A percentile compares a stretch with the other conserved stretches of the same genome.
Conservation (phyloP, 805 yeast species). For the Wickerhamomyces rabaulensis region DNA sequence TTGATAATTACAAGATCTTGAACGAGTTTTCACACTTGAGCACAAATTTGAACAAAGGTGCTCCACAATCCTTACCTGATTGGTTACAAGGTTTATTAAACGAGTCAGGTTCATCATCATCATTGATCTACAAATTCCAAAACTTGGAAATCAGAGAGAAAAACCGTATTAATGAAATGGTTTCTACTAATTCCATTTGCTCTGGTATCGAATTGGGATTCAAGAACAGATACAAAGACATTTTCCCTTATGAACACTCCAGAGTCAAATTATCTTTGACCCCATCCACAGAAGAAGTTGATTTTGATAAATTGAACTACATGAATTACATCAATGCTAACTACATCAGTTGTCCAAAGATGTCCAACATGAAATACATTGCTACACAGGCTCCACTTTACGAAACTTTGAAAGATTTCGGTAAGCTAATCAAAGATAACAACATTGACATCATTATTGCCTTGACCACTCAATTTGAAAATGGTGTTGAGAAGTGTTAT, state of each 20-base stretch:
- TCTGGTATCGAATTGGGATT: conserved; percentile 72
- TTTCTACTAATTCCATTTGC: conserved; percentile 21
- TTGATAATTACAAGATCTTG: conserved; percentile 15
- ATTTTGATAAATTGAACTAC: conserved; percentile 17
- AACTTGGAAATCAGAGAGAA: conserved; percentile 66
- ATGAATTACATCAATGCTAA: conserved; percentile 79
- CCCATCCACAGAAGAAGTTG: conserved; percentile 1
- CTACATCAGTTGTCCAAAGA: conserved; percentile 37
- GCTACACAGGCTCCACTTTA: conserved; percentile 88
- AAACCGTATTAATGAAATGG: conserved; percentile 47
- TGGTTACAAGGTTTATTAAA: conserved; percentile 41
- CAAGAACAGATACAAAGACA: conserved; percentile 85
- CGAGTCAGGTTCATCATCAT: conserved; percentile 22
- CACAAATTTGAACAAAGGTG: conserved; percentile 3
- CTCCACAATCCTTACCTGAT: conserved; percentile 33
- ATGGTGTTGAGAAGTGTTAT: conserved; percentile 74
- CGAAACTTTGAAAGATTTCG: conserved; percentile 76
- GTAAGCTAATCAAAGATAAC: conserved; percentile 69
- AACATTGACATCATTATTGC: conserved; percentile 64
- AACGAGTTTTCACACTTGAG: conserved; percentile 18
- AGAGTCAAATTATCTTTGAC: conserved; percentile 53
- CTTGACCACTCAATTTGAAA: conserved; percentile 70
- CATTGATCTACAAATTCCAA: conserved; percentile 48
- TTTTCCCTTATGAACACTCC: conserved; percentile 81
- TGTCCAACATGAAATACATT: conserved; percentile 44